Percentiles rank a stretch among this genome's conserved stretches.
These are phyloP conservation scores for Mycena kentingensis DNA, from an alignment of 768 basidiomycete species.

Conservation along the genomic window DNA sequence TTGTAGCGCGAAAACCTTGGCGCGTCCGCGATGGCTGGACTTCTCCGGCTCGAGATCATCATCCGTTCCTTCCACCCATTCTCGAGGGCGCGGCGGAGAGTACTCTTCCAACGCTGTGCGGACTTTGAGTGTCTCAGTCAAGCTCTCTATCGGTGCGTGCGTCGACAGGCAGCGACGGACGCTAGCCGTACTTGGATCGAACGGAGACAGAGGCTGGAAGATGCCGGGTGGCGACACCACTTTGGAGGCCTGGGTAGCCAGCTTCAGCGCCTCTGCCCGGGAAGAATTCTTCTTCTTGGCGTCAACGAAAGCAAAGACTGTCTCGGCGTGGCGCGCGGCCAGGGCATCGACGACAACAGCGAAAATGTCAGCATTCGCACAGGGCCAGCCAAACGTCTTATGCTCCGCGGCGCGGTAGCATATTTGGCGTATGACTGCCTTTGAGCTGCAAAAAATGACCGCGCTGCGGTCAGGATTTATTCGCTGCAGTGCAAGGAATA, in stretches of 20 bases:
- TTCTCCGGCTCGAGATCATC: background rate
- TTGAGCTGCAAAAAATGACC: background rate
- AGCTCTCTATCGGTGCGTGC: background rate
- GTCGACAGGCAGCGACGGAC: no score
- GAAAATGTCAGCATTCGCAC: background rate
- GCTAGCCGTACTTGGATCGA: background rate
- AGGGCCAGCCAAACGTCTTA: slow-evolving; percentile 1
- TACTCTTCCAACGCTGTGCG: background rate
- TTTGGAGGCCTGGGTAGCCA: background rate
- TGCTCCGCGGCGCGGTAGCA: slow-evolving; percentile 1
- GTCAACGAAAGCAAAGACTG: background rate
- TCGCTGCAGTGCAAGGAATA: background rate
- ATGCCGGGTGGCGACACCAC: background rate
- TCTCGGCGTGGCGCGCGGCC: background rate
- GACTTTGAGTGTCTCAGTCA: background rate
- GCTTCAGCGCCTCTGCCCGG: background rate
- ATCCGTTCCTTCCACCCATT: background rate
- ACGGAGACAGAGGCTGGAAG: no score
- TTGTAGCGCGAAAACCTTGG: slow-evolving; percentile 5
- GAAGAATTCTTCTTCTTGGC: background rate
- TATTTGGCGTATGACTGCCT: background rate
- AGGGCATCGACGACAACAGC: background rate
- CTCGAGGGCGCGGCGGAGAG: background rate
- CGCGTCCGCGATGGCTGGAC: slow-evolving; percentile 3
- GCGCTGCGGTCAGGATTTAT: background rate